These are phyloP conservation scores for Melocanna baccifera DNA, from an alignment of 176 grass and related monocot genomes.

Conservation along the genomic window DNA sequence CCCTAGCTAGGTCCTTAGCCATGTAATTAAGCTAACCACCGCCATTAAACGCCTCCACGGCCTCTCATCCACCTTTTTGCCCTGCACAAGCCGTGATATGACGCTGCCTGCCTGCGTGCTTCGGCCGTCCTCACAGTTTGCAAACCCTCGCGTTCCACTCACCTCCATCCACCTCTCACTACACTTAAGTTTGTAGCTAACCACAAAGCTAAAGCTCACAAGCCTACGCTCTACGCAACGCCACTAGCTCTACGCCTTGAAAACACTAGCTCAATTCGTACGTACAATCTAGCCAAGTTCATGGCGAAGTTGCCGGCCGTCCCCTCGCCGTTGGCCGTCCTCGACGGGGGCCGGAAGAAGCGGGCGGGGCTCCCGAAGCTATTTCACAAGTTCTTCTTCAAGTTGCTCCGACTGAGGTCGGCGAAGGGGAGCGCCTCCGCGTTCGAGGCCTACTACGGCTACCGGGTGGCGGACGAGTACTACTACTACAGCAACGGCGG, in stretches of 20 bases:
- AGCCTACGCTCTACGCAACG: neutral
- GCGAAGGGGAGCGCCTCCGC: neutral
- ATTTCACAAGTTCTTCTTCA: conserved; percentile 52
- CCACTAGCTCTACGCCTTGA: neutral
- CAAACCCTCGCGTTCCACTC: neutral
- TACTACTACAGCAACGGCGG: conserved; percentile 54
- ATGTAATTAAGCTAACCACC: neutral
- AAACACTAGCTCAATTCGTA: neutral
- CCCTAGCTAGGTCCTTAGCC: neutral
- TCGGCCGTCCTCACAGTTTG: neutral
- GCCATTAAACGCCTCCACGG: conserved; percentile 11
- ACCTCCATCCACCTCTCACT: too few species aligned
- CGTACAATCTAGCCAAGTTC: neutral
- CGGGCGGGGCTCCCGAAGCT: conserved; percentile 46
- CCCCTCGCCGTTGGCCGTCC: conserved; percentile 17
- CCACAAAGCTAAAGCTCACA: neutral
- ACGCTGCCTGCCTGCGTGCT: neutral
- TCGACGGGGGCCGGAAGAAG: conserved; percentile 20
- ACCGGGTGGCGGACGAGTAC: conserved; percentile 31
- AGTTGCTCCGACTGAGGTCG: conserved; percentile 39
- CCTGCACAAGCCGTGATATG: too few species aligned
- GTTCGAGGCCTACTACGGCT: conserved; percentile 19
- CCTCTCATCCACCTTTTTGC: neutral
- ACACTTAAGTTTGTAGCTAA: too few species aligned
- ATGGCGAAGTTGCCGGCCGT: conserved; percentile 34